These are phyloP conservation scores for Neurospora pannonica DNA, from an alignment of 495 filamentous ascomycete genomes.

Conservation along the genomic window DNA sequence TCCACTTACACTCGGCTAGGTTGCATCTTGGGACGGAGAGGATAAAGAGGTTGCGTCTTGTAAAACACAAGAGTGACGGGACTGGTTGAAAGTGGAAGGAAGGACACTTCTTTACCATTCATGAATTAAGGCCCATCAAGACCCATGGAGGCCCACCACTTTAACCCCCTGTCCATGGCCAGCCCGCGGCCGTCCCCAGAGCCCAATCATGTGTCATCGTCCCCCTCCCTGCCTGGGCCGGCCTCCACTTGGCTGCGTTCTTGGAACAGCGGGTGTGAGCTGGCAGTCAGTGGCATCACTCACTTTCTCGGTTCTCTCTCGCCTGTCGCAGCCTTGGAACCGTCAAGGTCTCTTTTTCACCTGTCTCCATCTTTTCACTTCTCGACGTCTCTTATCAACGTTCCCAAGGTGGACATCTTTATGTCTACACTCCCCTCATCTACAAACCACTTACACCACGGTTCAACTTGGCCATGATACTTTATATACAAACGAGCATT, in stretches of 20 bases:
- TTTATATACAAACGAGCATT: not conserved
- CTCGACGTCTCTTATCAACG: not conserved
- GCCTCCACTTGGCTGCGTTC: constrained; percentile 18
- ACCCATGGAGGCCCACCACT: constrained; percentile 1
- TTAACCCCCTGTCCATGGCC: constrained; percentile 21
- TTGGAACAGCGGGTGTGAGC: constrained; percentile 26
- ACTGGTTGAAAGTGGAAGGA: not conserved
- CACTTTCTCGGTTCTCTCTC: constrained; percentile 8
- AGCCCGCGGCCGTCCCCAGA: constrained; percentile 11
- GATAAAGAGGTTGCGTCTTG: not conserved
- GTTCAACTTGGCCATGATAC: not conserved
- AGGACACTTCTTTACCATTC: not conserved
- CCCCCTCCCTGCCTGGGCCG: constrained; percentile 10
- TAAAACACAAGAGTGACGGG: not conserved
- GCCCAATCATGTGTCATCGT: constrained; percentile 17
- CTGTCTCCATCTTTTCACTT: not conserved
- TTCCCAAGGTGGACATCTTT: not conserved
- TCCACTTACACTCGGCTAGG: constrained; percentile 8
- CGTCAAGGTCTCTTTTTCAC: constrained; percentile 5
- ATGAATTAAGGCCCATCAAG: not conserved
- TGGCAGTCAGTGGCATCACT: constrained; percentile 15
- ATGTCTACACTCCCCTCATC: constrained; percentile 1
- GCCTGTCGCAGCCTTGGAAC: constrained; percentile 8
- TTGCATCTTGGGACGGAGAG: constrained; percentile 4
- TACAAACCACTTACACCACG: not conserved